Evolutionary conservation across 176 grass and related monocot species (phyloP), one percentile per base, ranked within the genome.

Genomic region (Hordeum marinum): DNA sequence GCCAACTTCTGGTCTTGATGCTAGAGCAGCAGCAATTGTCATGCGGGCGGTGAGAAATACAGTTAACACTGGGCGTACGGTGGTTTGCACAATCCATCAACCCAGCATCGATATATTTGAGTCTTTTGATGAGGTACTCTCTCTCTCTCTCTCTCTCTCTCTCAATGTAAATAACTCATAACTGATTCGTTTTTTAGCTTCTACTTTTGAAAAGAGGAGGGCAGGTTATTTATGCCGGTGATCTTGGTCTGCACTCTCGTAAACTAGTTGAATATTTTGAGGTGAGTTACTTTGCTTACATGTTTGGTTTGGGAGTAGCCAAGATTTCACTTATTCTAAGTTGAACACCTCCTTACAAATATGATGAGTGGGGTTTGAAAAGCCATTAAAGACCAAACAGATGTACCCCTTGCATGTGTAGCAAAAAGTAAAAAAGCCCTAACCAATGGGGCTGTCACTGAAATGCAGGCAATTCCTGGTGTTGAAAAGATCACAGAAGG

Each of bases 261-360:
- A 92, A 92, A 75, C 79, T 97, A 74, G 79, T 97, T 4, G 86
- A 92, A 85, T 97, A 97, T 75, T 94, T 97, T 76, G 86, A 97
- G 88, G 95, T 94, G 55, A 80, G n/a, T n/a, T 61, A 14, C 37
- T 61, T 88, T 72, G 7, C 0, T 43, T 12, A 24, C 10, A 18
- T 68, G 27, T 77, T 69, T 67, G 3, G 13, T 11, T 39, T 77
- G 12, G 40, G 4, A 8, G 3, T 29, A 9, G 43, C 37, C 40
- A 69, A 35, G 4, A 18, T 77, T 76, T 46, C 43, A 21, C 9
- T 58, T 61, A 41, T 25, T 76, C 46, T 13, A 26, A 80, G 27
- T 48, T 41, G 7, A 85, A 31, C 14, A 29, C 23, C 4, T 75
- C 11, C 24, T 77, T 7, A 68, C 18, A 74, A 66, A 76, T 59